phyloP scores from a whole-genome alignment of 164 flowering plant species.

The Annona squamosa region DNA sequence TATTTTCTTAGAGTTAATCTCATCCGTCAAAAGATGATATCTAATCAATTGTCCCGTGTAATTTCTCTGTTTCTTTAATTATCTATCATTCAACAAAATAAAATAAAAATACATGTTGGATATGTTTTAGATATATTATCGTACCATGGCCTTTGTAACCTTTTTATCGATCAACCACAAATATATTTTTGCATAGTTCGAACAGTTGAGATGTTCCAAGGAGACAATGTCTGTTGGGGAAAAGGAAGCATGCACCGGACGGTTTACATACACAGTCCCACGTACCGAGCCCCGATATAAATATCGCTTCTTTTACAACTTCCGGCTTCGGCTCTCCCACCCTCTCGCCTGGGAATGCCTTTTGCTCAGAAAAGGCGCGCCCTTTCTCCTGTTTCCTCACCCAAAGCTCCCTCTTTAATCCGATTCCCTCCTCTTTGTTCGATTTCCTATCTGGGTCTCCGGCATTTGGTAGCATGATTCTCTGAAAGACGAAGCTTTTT shows the following conservation, averaged over 20 bases:
- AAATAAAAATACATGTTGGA: too few species aligned
- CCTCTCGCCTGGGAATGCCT: not conserved
- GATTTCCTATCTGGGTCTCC: slow-evolving; percentile 1
- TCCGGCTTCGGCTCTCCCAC: not conserved
- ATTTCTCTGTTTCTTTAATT: too few species aligned
- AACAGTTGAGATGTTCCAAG: not conserved
- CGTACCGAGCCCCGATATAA: not conserved
- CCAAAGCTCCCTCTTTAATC: not conserved
- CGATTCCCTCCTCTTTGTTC: not conserved
- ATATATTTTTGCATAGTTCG: too few species aligned
- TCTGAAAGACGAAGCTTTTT: not conserved
- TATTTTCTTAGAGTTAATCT: too few species aligned
- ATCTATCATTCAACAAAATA: too few species aligned
- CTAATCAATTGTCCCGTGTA: too few species aligned
- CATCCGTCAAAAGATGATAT: too few species aligned
- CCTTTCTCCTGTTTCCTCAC: not conserved
- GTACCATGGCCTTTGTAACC: too few species aligned
- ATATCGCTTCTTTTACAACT: not conserved
- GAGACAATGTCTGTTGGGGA: not conserved
- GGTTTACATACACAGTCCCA: not conserved
- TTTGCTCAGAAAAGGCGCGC: not conserved
- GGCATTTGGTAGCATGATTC: not conserved
- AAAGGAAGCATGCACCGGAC: not conserved
- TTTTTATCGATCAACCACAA: too few species aligned
- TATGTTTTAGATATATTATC: too few species aligned